Evolutionary conservation across 176 grass and related monocot species (phyloP), one percentile per base, ranked within the genome.

Genomic region (Zea luxurians): DNA sequence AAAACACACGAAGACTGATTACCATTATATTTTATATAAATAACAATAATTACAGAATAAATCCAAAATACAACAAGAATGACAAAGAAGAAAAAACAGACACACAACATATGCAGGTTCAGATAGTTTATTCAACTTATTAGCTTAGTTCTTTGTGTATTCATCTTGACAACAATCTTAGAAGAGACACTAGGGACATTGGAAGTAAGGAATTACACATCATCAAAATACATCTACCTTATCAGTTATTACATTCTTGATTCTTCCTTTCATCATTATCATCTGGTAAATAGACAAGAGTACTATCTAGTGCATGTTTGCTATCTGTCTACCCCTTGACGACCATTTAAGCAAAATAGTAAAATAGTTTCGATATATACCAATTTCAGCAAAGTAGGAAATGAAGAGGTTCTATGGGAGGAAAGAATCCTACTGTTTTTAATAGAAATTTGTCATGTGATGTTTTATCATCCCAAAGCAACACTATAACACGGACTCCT

Each of bases 381-480:
- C 38, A 27, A 66, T 79, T 53, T 78, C 7, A 72, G 42, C 3
- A 17, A 65, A 79, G 41, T 52, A 79, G 18, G 1, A 80, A 80
- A 68, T 60, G 52, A 80, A 75, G 44, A 80, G 10, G n/a, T 61
- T 74, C 18, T 18, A 48, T 18, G 6, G 41, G 37, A 7, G 48
- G 64, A 16, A 79, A 74, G 63, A 85, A 65, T 64, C 55, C 50
- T 88, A 97, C 95, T 87, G 91, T 97, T 92, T 94, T 97, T 55
- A 97, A 80, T 44, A 92, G 83, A 84, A 94, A 92, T 77, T 90
- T 94, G 81, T 97, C 95, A 46, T 97, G 91, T 4, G 91, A 94
- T 43, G 95, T 97, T 64, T 97, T 97, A 80, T 97, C 95, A 55
- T 97, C 95, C 95, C 95, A 97, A 83, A 97, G 88, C 78, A 97